A percentile compares a stretch with the other conserved stretches of the same genome.
These are phyloP conservation scores for Aspergillus sp. DNA, from an alignment of 2,329 filamentous ascomycete genomes.

Conservation along the genomic window DNA sequence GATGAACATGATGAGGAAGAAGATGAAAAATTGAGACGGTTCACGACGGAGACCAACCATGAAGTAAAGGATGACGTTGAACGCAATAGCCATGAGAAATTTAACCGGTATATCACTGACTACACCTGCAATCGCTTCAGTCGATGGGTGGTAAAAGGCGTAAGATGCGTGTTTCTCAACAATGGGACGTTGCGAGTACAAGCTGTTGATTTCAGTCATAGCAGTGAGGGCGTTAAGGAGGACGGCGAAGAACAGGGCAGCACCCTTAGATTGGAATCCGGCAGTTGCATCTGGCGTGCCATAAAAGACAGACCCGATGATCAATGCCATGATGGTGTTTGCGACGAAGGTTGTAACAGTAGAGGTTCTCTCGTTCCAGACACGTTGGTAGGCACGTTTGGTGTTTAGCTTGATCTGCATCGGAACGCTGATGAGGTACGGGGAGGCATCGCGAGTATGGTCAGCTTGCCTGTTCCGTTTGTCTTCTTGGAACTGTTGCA, in stretches of 20 bases:
- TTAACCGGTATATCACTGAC: constrained; percentile 63
- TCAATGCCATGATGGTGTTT: constrained; percentile 69
- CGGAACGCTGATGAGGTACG: constrained; percentile 70
- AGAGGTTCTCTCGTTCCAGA: constrained; percentile 69
- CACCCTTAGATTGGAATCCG: constrained; percentile 72
- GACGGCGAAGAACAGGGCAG: constrained; percentile 78
- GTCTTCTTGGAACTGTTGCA: constrained; percentile 27
- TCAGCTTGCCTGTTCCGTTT: constrained; percentile 34
- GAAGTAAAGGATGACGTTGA: constrained; percentile 80
- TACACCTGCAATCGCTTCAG: constrained; percentile 10
- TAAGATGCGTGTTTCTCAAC: constrained; percentile 26
- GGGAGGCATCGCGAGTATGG: constrained; percentile 58
- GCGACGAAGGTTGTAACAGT: constrained; percentile 59
- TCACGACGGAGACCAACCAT: constrained; percentile 73
- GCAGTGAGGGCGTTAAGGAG: constrained; percentile 74
- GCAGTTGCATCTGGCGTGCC: constrained; percentile 59
- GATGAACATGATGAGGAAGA: constrained; percentile 69
- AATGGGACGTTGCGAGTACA: constrained; percentile 18
- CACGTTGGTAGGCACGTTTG: constrained; percentile 70
- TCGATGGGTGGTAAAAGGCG: constrained; percentile 25
- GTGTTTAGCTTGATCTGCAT: constrained; percentile 73
- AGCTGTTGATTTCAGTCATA: constrained; percentile 38
- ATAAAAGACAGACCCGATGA: constrained; percentile 76
- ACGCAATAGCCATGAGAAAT: constrained; percentile 63
- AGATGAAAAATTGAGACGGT: constrained; percentile 78